A percentile compares a stretch with the other conserved stretches of the same genome.
Evolutionary conservation across 2,329 filamentous ascomycete species (phyloP).

Genomic region (Corynespora cassiicola): DNA sequence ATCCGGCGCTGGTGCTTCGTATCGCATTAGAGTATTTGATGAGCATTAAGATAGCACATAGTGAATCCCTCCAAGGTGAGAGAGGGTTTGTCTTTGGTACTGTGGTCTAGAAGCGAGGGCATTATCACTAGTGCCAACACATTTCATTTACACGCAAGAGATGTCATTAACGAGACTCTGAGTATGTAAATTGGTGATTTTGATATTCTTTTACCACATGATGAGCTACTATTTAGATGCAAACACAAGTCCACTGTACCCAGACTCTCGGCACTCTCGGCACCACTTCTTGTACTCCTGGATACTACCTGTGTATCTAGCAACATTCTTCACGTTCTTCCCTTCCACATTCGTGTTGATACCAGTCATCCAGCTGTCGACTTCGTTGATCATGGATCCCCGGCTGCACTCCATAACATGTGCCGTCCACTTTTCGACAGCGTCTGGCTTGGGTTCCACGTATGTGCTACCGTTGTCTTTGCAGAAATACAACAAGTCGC

Average conservation of each 20-base stretch:
- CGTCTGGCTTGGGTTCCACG: conserved; percentile 50
- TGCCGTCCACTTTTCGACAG: conserved; percentile 50
- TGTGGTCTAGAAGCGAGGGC: no score
- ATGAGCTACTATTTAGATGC: no score
- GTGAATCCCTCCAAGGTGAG: no score
- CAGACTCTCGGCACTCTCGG: conserved; percentile 26
- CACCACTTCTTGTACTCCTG: conserved; percentile 50
- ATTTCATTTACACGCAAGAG: no score
- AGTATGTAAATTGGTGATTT: no score
- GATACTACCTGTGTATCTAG: conserved; percentile 55
- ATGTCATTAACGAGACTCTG: no score
- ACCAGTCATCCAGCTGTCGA: conserved; percentile 62
- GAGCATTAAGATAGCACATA: no score
- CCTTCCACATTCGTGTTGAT: conserved; percentile 58
- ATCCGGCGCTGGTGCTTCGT: no score
- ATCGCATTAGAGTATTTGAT: no score
- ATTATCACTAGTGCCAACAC: no score
- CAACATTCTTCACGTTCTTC: conserved; percentile 55
- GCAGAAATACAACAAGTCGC: conserved; percentile 43
- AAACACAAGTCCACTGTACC: conserved; percentile 27
- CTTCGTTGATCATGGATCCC: conserved; percentile 52
- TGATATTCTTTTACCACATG: no score
- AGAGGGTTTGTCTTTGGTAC: no score
- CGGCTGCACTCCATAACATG: conserved; percentile 55
- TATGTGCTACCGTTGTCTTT: conserved; percentile 41